phyloP scores from a whole-genome alignment of 345 rosid species.

The Camelina neglecta region DNA sequence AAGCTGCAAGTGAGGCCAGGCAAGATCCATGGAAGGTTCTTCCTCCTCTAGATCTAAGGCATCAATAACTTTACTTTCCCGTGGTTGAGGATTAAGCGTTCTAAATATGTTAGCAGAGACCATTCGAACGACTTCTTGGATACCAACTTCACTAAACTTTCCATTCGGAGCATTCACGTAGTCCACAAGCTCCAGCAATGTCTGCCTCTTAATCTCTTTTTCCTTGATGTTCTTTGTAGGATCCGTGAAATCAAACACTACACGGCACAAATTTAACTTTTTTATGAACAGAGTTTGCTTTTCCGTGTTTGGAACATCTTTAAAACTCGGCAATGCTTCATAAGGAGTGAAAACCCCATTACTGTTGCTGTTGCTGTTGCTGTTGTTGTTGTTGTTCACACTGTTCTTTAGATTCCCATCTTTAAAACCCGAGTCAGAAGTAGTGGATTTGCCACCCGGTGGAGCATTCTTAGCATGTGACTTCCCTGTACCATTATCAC shows the following conservation, averaged over 20 bases:
- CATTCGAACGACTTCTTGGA: slow-evolving; percentile 71
- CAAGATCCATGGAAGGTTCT: slow-evolving; percentile 74
- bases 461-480: slow-evolving; percentile 36
- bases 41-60: slow-evolving; percentile 77
- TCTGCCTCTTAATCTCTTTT: slow-evolving; percentile 75
- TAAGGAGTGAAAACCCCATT: slow-evolving; percentile 47
- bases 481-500: slow-evolving; percentile 41
- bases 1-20: slow-evolving; percentile 83
- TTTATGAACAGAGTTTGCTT: slow-evolving; percentile 57
- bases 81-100: slow-evolving; percentile 63
- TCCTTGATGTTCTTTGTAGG: slow-evolving; percentile 65
- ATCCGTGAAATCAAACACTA: slow-evolving; percentile 67
- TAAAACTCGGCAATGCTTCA: slow-evolving; percentile 64
- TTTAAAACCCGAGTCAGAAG: slow-evolving; percentile 51
- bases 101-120: slow-evolving; percentile 68
- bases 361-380: slow-evolving; percentile 21
- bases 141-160: slow-evolving; percentile 57
- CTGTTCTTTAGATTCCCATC: slow-evolving; percentile 49
- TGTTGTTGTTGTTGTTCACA: slow-evolving; percentile 38
- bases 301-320: slow-evolving; percentile 67
- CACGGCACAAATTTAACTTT: slow-evolving; percentile 64
- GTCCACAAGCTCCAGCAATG: slow-evolving; percentile 76
- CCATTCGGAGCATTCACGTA: slow-evolving; percentile 60
- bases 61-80: slow-evolving; percentile 62
- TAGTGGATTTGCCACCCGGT: slow-evolving; percentile 40